Base-by-base conservation (phyloP, 2,329 filamentous ascomycete genomes). In the Trichophyton schoenleinii region DNA sequence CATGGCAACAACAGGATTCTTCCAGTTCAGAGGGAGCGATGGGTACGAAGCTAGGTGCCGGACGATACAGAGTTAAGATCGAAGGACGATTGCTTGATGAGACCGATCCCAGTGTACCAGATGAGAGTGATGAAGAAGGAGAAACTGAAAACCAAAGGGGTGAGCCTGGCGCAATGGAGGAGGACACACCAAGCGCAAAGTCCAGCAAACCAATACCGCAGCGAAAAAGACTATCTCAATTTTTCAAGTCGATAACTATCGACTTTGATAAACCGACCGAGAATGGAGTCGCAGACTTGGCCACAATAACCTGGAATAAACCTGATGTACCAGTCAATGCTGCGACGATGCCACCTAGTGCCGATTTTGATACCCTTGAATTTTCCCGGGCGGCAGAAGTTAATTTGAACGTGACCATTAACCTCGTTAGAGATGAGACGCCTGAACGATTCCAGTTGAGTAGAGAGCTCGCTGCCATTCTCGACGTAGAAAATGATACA, bases 341-440 rank as follows among this genome's bases (percentile, higher is more conserved):
- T 70, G 69, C 72, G n/a, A 77, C 80, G 59, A 68, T 80, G n/a
- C 81, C 86, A 5, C 79, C 85, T 36, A 84, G 84, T 36, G 83
- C 85, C 52, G 89, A 95, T 69, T 96, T 97, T 69, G 94, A 96
- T 75, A 87, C 88, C 70, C 78, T 99, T 52, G 87, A 91, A 49
- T 97, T 99, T 72, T 90, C 95, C 78, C 84, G 94, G 60, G 89
- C 87, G 68, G 87, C 90, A 38, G 94, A 99, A 71, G 91, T 96
- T 72, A 96, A 95, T 68, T 80, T 88, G 67, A 96, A 96, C 71
- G 85, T 96, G 67, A 91, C 85, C 9, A 87, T 99, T 75, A 95
- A 91, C 69, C 81, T 99, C 38, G 82, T 84, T 65, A 83, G 90
- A 13, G 88, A 95, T 69, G 91, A 97, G 71, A 84, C 85, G 13